Conservation (phyloP, 306 rosid species). For the Glycine latifolia region DNA sequence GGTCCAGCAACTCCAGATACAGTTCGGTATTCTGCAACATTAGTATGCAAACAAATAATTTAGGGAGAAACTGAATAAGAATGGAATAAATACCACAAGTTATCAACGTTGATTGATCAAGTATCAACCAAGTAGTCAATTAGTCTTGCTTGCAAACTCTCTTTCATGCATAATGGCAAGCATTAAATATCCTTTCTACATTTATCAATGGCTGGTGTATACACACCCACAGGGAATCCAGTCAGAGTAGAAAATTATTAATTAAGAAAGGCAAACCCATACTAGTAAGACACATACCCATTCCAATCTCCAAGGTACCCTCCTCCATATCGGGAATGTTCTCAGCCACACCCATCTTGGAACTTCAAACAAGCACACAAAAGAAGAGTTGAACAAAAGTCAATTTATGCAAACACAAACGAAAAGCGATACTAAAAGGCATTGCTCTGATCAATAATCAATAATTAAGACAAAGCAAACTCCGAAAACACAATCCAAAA, state of each 20-base stretch:
- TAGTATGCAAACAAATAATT: conserved; percentile 37
- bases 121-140: conserved; percentile 15
- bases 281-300: conserved; percentile 65
- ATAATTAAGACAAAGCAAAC: conserved; percentile 25
- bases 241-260: conserved; percentile 18
- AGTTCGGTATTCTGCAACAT: conserved; percentile 90
- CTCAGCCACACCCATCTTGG: conserved; percentile 73
- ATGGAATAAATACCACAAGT: conserved; percentile 20
- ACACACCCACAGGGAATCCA: neutral
- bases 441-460: conserved; percentile 1
- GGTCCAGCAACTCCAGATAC: conserved; percentile 99
- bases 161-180: conserved; percentile 13
- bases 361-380: conserved; percentile 52
- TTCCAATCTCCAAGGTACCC: conserved; percentile 89
- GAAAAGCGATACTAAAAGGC: conserved; percentile 10
- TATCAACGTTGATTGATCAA: too few relatives aligned
- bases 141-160: conserved; percentile 23
- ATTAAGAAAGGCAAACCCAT: conserved; percentile 28
- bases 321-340: conserved; percentile 69
- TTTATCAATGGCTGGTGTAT: neutral
- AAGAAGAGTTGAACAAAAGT: conserved; percentile 29
- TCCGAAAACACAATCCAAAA: neutral
- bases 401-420: conserved; percentile 30
- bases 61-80: conserved; percentile 21
- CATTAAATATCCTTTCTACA: neutral